Evolutionary conservation across 768 basidiomycete genomes (phyloP), one percentile per base, ranked within the genome.

Genomic region (Omphalotus guepiniiformis): DNA sequence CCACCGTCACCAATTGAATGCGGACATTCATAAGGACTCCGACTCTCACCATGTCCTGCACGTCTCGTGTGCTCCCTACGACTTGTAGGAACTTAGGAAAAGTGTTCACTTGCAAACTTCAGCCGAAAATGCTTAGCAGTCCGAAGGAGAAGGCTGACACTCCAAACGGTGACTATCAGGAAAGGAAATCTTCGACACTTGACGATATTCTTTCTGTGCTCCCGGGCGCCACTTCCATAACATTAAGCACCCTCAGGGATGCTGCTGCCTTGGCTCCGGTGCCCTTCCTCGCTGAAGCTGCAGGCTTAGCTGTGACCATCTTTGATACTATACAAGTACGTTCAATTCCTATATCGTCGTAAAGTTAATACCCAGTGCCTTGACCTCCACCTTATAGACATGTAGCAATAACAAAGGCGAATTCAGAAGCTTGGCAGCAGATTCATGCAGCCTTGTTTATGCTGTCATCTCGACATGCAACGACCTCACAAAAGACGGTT

Each of bases 191-290:
- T n/a, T n/a, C n/a, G n/a, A n/a, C n/a, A n/a, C n/a, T n/a, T n/a
- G 34, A 37, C 12, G 44, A 46, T 11, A 18, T 36, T 15, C 38
- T 46, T 16, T 26, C 44, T 3, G 34, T 36, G 7, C 4, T 46
- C 6, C 38, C 44, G 21, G 44, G 44, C n/a, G 44, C 35, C 2
- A 16, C 30, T 18, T 8, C 0, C 23, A 18, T 46, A 27, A 26
- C 35, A n/a, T 16, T 46, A 7, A 19, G 3, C 3, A 25, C 34
- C 13, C 25, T 46, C 11, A 32, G 11, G 3, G 21, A 35, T 16
- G 44, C 44, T 19, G 44, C 44, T n/a, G 13, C 44, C 11, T 25
- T 46, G 3, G 34, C 34, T 26, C 44, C 44, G 7, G 28, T 46
- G 11, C 44, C 44, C 3, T 46, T 25, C n/a, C 23, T 46, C 4